Evolutionary conservation across 1,284 basidiomycete species (phyloP).

Genomic region (Trichosporon faecale): DNA sequence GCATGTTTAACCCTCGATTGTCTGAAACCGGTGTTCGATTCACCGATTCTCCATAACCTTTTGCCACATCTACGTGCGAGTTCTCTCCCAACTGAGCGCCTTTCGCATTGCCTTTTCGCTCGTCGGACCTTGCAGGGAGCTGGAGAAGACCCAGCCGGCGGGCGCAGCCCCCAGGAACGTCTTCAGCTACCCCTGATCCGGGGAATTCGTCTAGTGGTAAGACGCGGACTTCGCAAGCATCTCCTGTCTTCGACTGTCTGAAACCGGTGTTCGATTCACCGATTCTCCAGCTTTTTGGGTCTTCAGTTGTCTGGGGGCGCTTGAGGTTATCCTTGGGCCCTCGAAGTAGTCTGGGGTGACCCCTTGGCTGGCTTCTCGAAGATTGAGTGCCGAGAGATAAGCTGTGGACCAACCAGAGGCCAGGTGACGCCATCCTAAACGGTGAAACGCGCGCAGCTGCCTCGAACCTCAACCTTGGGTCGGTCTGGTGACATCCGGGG

Average conservation of each 20-base stretch:
- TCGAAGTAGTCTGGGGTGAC: too few relatives aligned
- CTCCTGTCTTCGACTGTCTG: neutral
- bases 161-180: too few relatives aligned
- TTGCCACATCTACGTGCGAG: neutral
- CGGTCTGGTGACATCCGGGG: neutral
- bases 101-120: neutral
- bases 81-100: neutral
- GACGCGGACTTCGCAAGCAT: neutral
- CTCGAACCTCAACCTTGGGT: neutral
- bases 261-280: neutral
- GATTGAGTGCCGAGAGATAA: neutral
- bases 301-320: neutral
- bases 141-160: too few relatives aligned
- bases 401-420: too few relatives aligned
- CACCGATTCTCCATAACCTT: too few relatives aligned
- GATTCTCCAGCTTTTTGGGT: neutral
- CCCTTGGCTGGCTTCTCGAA: too few relatives aligned
- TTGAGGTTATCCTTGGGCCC: too few relatives aligned
- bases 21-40: neutral
- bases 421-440: neutral
- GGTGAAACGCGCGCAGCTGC: neutral
- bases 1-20: neutral
- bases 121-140: too few relatives aligned
- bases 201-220: conserved; percentile 7
- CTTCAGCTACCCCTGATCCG: neutral